These are phyloP conservation scores for Pestalotiopsis sp. DNA, from an alignment of 2,329 filamentous ascomycete genomes.

Conservation along the genomic window DNA sequence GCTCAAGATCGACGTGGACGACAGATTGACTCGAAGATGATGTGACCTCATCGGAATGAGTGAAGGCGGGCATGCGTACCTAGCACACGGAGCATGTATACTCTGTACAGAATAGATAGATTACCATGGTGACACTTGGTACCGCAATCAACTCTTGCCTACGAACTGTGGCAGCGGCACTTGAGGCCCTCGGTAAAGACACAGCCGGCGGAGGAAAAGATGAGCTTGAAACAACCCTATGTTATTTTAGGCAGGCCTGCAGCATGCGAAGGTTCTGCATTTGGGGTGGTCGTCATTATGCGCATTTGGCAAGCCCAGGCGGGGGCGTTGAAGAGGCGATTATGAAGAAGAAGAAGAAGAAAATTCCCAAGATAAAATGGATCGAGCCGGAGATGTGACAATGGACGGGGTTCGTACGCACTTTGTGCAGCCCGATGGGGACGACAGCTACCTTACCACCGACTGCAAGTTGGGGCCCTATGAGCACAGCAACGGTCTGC, in stretches of 20 bases:
- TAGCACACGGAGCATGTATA: neutral
- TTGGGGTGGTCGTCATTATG: neutral
- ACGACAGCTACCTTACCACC: too few relatives aligned
- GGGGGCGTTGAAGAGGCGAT: too few relatives aligned
- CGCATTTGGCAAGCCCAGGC: neutral
- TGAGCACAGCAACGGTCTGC: too few relatives aligned
- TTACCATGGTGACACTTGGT: neutral
- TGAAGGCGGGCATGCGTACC: neutral
- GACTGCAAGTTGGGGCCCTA: too few relatives aligned
- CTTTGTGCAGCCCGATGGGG: too few relatives aligned
- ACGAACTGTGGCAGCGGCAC: neutral
- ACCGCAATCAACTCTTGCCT: neutral
- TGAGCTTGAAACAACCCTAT: slow-evolving; percentile 22
- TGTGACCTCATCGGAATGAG: neutral
- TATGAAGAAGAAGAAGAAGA: too few relatives aligned
- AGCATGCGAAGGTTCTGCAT: slow-evolving; percentile 15
- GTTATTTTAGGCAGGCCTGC: slow-evolving; percentile 21
- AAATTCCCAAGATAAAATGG: too few relatives aligned
- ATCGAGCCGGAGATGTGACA: too few relatives aligned
- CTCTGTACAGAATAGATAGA: too few relatives aligned
- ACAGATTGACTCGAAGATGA: neutral
- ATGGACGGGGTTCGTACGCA: too few relatives aligned
- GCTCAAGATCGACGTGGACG: neutral
- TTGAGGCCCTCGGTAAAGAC: slow-evolving; percentile 3
- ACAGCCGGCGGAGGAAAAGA: slow-evolving; percentile 15